Percentiles rank a stretch among this genome's conserved stretches.
phyloP scores from a whole-genome alignment of 1,284 basidiomycete species.

The Microbotryomycetes sp. region DNA sequence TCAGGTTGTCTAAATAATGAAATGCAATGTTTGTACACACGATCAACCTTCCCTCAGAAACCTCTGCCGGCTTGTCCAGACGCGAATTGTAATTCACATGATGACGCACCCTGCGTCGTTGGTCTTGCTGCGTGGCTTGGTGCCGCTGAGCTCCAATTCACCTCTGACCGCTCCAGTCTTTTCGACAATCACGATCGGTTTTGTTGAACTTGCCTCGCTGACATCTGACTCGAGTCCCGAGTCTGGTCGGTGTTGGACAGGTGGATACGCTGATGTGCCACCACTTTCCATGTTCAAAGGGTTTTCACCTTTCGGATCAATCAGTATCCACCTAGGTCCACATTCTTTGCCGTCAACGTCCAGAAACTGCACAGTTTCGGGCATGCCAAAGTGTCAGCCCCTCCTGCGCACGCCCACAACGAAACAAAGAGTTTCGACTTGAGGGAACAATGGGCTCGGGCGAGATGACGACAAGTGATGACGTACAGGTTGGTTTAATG shows the following conservation, averaged over 20 bases:
- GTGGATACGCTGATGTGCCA: background rate
- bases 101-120: too few relatives aligned
- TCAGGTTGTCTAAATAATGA: background rate
- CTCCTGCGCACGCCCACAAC: too few relatives aligned
- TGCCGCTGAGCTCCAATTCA: background rate
- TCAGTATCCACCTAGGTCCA: constrained; percentile 24
- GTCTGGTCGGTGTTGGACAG: background rate
- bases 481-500: constrained; percentile 8
- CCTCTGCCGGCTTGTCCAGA: too few relatives aligned
- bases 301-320: constrained; percentile 17
- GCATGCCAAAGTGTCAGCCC: too few relatives aligned
- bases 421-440: too few relatives aligned
- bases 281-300: background rate
- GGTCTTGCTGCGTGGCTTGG: too few relatives aligned
- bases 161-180: background rate
- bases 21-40: background rate
- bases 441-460: too few relatives aligned
- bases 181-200: background rate
- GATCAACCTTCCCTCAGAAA: too few relatives aligned
- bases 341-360: constrained; percentile 26
- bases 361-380: constrained; percentile 8
- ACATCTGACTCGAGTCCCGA: background rate
- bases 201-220: background rate
- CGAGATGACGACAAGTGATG: background rate
- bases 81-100: too few relatives aligned